Evolutionary conservation across 805 yeast genomes (phyloP), one percentile per base, ranked within the genome.

Genomic region (Jamesozyma jinghongensis): DNA sequence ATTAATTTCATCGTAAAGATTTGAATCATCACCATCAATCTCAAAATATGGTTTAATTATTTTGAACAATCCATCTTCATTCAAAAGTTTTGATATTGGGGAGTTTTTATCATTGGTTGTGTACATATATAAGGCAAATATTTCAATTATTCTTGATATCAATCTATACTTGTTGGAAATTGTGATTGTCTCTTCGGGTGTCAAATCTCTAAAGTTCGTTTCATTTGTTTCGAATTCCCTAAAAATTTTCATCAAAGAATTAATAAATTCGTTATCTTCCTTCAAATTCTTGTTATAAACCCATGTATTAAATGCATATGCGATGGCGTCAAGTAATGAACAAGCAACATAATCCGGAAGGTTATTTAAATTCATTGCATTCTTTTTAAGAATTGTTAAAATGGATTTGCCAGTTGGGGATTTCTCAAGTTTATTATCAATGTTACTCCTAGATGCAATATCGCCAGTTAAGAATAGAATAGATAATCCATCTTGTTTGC

Each of bases 221-320:
- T 19, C 17, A 7, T 10, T 32, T 19, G 61, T 45, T 22, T 51
- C 55, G 54, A 44, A 71, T 43, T 42, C 64, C 55, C 33, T 60
- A 34, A 40, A 71, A 51, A 53, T 77, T 22, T 56, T 53, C 20
- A 67, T 51, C 19, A 69, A 49, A 3, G 57, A 53, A 22, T 52
- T 43, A 19, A 66, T 58, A 34, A 68, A 65, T 18, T 50, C 52
- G 2, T 52, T 52, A 50, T 80, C 85, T 5, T 67, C 57, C 27
- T 66, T 66, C 5, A 69, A 73, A 34, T 75, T 73, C 38, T 75
- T 71, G 0, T 77, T 74, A 1, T 79, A 70, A 0, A 81, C 75
- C 94, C 95, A 84, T 0, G 85, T 74, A 55, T 83, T 84, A 51
- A 79, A 75, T 0, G 94, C 87, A 37, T 74, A 64, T 0, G 92